phyloP scores from a whole-genome alignment of 805 yeast species.

The Phaffomyces thermotolerans region DNA sequence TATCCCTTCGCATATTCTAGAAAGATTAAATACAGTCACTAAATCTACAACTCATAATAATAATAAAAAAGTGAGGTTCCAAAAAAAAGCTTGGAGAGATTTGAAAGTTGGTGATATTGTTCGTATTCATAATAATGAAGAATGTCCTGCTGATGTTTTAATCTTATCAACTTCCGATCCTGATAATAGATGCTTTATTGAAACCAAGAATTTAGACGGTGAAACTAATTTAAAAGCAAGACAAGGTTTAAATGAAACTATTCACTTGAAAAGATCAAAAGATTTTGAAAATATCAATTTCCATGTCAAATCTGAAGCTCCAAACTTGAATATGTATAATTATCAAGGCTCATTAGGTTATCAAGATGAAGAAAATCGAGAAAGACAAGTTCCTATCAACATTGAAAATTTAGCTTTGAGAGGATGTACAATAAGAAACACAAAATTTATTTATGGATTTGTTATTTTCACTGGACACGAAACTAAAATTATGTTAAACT shows the following conservation, averaged over 20 bases:
- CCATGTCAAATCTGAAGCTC: conserved; percentile 73
- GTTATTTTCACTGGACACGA: conserved; percentile 74
- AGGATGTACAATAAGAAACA: conserved; percentile 69
- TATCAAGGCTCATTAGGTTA: conserved; percentile 64
- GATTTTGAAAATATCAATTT: conserved; percentile 45
- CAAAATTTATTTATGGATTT: conserved; percentile 74
- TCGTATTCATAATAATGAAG: conserved; percentile 67
- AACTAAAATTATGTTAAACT: conserved; percentile 71
- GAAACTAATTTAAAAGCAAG: conserved; percentile 71
- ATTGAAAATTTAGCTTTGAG: conserved; percentile 62
- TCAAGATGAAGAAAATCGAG: conserved; percentile 30
- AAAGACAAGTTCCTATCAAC: conserved; percentile 49
- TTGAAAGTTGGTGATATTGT: conserved; percentile 70
- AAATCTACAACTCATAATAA: conserved; percentile 1
- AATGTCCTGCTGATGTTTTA: conserved; percentile 71
- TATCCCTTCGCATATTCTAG: conserved; percentile 2
- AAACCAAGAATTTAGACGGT: conserved; percentile 30
- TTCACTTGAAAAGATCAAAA: conserved; percentile 37
- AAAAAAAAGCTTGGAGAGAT: conserved; percentile 55
- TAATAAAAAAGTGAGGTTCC: conserved; percentile 21
- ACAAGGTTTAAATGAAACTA: conserved; percentile 57
- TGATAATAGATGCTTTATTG: conserved; percentile 66
- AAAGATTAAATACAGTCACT: conserved; percentile 3
- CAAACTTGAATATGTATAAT: conserved; percentile 66
- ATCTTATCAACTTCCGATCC: conserved; percentile 61